Conservation (phyloP, 106 monocot species). For the Dendrobium catenatum region DNA sequence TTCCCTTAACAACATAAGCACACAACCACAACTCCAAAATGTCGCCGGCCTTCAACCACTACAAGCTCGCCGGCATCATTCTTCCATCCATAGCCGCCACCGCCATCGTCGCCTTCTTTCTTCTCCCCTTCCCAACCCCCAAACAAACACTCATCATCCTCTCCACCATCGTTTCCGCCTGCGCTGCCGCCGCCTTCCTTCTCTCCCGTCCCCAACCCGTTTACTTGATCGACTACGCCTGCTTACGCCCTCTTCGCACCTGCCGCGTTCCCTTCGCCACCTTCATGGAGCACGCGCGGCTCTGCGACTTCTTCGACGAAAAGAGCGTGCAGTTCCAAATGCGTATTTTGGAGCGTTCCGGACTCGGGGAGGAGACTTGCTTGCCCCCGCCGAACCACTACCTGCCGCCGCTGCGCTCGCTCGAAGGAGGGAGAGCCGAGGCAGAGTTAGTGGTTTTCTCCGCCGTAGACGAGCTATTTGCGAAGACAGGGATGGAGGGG, state of each 20-base stretch:
- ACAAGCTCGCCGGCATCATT: background rate
- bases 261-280: conserved; percentile 55
- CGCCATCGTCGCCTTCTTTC: background rate
- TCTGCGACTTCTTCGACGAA: conserved; percentile 17
- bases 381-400: conserved; percentile 25
- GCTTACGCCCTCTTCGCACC: conserved; percentile 27
- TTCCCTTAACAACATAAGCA: no score
- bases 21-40: no score
- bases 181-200: conserved; percentile 25
- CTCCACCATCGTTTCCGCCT: background rate
- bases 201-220: conserved; percentile 37
- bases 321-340: conserved; percentile 30
- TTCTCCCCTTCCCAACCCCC: background rate
- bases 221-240: conserved; percentile 51
- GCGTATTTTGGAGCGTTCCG: conserved; percentile 32
- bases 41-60: no score
- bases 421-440: conserved; percentile 32
- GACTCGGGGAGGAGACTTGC: conserved; percentile 28
- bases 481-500: conserved; percentile 21
- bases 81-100: background rate
- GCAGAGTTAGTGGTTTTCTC: conserved; percentile 37
- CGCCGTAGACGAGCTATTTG: conserved; percentile 27
- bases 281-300: conserved; percentile 47
- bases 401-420: conserved; percentile 16
- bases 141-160: background rate